These are phyloP conservation scores for Fusarium newnesense DNA, from an alignment of 2,329 filamentous ascomycete species.

Conservation along the genomic window DNA sequence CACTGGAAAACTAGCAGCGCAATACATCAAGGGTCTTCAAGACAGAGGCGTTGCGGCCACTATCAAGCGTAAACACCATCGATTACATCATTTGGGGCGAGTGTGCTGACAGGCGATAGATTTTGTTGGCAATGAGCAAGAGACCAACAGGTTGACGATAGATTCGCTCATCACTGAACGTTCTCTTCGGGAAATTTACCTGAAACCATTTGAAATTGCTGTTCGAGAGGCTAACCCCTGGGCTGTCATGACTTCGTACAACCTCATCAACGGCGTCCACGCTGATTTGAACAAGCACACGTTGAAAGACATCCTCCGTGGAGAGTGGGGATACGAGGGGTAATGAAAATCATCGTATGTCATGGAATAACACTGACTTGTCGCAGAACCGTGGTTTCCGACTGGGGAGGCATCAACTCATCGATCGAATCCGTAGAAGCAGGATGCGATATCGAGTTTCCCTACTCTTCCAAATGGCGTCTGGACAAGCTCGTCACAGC, in stretches of 20 bases:
- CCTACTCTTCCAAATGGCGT: constrained; percentile 64
- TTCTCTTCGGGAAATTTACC: constrained; percentile 74
- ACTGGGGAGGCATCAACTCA: constrained; percentile 69
- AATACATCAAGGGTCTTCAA: constrained; percentile 79
- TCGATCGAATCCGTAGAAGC: constrained; percentile 64
- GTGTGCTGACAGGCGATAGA: constrained; percentile 49
- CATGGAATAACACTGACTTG: constrained; percentile 13
- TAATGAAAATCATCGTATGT: constrained; percentile 40
- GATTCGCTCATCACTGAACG: constrained; percentile 73
- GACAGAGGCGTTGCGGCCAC: constrained; percentile 79
- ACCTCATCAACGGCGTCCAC: constrained; percentile 72
- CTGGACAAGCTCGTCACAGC: constrained; percentile 67
- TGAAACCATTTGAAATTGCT: constrained; percentile 80
- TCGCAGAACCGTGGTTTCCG: constrained; percentile 64
- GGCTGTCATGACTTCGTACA: constrained; percentile 77
- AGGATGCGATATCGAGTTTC: constrained; percentile 69
- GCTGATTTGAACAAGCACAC: constrained; percentile 63
- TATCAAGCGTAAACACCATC: constrained; percentile 71
- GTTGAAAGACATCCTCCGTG: constrained; percentile 66
- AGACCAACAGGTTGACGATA: constrained; percentile 66
- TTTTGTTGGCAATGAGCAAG: constrained; percentile 79
- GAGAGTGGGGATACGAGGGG: constrained; percentile 72
- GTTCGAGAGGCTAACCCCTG: constrained; percentile 75
- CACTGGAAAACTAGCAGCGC: constrained; percentile 76
- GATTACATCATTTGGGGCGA: fast-evolving